Evolutionary conservation across 2,329 filamentous ascomycete species (phyloP).

Genomic region (Cladophialophora yegresii): DNA sequence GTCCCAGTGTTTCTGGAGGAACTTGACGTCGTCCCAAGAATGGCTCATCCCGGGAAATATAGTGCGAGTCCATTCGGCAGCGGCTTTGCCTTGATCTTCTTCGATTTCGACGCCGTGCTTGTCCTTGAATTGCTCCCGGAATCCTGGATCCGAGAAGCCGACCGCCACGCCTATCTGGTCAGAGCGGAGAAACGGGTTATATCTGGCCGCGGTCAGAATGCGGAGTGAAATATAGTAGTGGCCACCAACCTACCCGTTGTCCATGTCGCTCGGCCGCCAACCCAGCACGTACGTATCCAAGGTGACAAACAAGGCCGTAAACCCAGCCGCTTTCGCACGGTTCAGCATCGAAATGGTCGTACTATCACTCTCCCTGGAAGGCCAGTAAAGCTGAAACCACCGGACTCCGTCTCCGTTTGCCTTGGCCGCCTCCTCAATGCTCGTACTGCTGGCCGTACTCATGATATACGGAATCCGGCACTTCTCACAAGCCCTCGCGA

Average conservation of each 20-base stretch:
- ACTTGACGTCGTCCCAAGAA: slow-evolving; percentile 62
- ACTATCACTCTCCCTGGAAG: slow-evolving; percentile 57
- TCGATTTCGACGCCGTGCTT: slow-evolving; percentile 37
- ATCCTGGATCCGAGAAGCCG: slow-evolving; percentile 54
- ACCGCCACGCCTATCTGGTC: slow-evolving; percentile 64
- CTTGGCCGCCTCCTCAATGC: slow-evolving; percentile 66
- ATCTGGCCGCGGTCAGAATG: slow-evolving; percentile 61
- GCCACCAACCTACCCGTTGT: slow-evolving; percentile 59
- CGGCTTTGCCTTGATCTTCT: slow-evolving; percentile 48
- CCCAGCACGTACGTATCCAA: slow-evolving; percentile 69
- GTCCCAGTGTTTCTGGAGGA: slow-evolving; percentile 60
- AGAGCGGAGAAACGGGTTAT: slow-evolving; percentile 59
- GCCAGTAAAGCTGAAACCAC: slow-evolving; percentile 79
- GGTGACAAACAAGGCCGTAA: slow-evolving; percentile 68
- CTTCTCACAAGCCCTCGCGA: slow-evolving; percentile 60
- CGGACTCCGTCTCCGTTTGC: slow-evolving; percentile 58
- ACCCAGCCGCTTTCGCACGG: slow-evolving; percentile 64
- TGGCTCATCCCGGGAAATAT: slow-evolving; percentile 52
- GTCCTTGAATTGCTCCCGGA: slow-evolving; percentile 59
- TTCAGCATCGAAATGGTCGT: slow-evolving; percentile 65
- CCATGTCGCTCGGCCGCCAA: slow-evolving; percentile 70
- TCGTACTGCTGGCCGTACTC: slow-evolving; percentile 64
- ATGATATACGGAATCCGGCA: slow-evolving; percentile 65
- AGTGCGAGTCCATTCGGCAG: slow-evolving; percentile 55
- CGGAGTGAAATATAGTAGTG: slow-evolving; percentile 47